These are phyloP conservation scores for Kingdonia uniflora DNA, from an alignment of 164 flowering plant species.

Conservation along the genomic window DNA sequence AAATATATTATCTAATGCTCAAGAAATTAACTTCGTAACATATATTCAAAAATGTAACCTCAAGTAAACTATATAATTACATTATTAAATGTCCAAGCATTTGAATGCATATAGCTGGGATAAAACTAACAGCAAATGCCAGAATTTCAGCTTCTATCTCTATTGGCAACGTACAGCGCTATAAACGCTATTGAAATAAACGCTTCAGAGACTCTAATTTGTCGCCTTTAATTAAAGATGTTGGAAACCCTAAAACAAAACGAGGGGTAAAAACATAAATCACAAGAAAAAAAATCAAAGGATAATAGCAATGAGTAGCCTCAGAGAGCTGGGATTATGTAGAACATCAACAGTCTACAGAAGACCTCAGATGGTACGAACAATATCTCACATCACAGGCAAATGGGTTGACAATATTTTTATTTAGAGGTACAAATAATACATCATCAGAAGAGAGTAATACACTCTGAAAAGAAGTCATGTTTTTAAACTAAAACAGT, in stretches of 20 bases:
- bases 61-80: too few relatives aligned
- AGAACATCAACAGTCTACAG: not conserved
- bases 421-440: too few relatives aligned
- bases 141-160: conserved; percentile 22
- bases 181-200: conserved; percentile 18
- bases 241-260: too few relatives aligned
- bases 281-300: not conserved
- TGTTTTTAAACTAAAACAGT: too few relatives aligned
- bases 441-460: too few relatives aligned
- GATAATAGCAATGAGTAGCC: not conserved
- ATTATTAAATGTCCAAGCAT: not conserved
- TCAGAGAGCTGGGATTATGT: not conserved
- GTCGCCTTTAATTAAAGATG: conserved; percentile 17
- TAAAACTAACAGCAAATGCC: conserved; percentile 10
- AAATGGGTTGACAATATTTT: too few relatives aligned
- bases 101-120: not conserved
- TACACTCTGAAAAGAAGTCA: too few relatives aligned
- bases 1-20: too few relatives aligned
- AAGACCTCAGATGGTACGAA: conserved; percentile 2
- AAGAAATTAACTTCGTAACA: too few relatives aligned
- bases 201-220: conserved; percentile 38
- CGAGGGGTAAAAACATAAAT: not conserved
- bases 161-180: conserved; percentile 40
- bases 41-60: too few relatives aligned
- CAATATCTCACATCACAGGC: not conserved